Evolutionary conservation across 2,329 filamentous ascomycete genomes (phyloP), one percentile per base, ranked within the genome.

Genomic region (Phyllosticta citribraziliensis): DNA sequence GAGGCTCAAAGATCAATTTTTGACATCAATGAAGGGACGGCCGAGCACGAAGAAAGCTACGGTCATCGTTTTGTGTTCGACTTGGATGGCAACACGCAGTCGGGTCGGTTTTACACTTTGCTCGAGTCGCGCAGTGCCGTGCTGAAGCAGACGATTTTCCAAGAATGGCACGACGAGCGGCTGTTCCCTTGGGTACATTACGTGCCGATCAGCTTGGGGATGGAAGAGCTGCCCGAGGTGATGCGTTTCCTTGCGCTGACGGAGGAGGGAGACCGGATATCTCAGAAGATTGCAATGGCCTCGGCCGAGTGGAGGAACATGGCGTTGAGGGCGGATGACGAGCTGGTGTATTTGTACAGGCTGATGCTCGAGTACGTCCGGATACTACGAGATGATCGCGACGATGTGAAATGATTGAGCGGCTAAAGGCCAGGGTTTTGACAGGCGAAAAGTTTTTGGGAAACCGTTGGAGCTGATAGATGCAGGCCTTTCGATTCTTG

Each of bases 111-210:
- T 55, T 66, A 67, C 56, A 55, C 51, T 11, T 35, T 69, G 5
- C 60, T 69, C 12, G 40, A 57, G 24, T 60, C 62, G 19, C 54
- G 60, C 52, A 57, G 55, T 19, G 47, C 47, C 30, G 40, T 50
- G 12, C 65, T 74, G 55, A 74, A 74, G 62, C 70, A 70, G 52
- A 73, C 72, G 1, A 64, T 74, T n/a, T 68, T 71, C 58, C 63
- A 70, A 60, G 72, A 73, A 61, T 74, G 72, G 72, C 71, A 74
- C 63, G 72, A 74, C 55, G 67, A 68, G 24, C 66, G 72, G 6
- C 63, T 74, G 12, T 60, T 72, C 9, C 69, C 72, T 0, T 74
- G 72, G 72, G 65, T 69, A 27, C 72, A 74, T 57, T 73, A 72
- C 57, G 66, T 74, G 3, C 71, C 72, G 1, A 66, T 68, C 5